Base-by-base conservation (phyloP, 2,329 filamentous ascomycete species). In the Alternaria gaisen region DNA sequence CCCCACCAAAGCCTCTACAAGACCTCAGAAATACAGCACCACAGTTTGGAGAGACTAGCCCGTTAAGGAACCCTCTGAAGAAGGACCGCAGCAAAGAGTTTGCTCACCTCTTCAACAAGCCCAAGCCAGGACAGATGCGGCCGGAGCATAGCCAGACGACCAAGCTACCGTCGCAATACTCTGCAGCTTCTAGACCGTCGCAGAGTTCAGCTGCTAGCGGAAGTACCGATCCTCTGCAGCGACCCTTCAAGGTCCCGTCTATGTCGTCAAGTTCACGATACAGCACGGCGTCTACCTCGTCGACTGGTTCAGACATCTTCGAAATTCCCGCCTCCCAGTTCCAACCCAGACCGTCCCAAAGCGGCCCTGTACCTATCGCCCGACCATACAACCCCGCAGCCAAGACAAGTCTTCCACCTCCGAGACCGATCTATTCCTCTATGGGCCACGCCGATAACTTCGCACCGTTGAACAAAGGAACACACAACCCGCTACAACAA, bases 11-110 rank as follows among this genome's bases (percentile, higher is more conserved):
- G 30, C 69, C 77, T 14, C 66, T 77, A 12, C 70, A 78, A 14
- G 77, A 81, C 42, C 65, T 73, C 12, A 69, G 63, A 40, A 68
- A 71, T 9, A 62, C 66, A 4, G 62, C 65, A 20, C 74, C 74
- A 18, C 82, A 88, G 68, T 89, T 89, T 69, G 87, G 87, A 53
- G 84, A 85, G 67, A 81, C 87, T 2, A 88, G 86, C 63, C 85
- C 86, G 16, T 76, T 89, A 58, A 80, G 85, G 65, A 81, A 83
- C 72, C 78, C 84, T 63, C 67, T 80, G 72, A 71, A 82, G 67
- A 72, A 77, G 53, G 74, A 73, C 58, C 56, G 56, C 26, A 71
- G 68, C 44, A 67, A 74, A 20, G 54, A 55, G 20, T 70, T 77
- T 64, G 73, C 73, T 28, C 76, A 82, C 62, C 77, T 82, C 6